phyloP scores from a whole-genome alignment of 306 rosid genomes.

The Vigna trinervia region DNA sequence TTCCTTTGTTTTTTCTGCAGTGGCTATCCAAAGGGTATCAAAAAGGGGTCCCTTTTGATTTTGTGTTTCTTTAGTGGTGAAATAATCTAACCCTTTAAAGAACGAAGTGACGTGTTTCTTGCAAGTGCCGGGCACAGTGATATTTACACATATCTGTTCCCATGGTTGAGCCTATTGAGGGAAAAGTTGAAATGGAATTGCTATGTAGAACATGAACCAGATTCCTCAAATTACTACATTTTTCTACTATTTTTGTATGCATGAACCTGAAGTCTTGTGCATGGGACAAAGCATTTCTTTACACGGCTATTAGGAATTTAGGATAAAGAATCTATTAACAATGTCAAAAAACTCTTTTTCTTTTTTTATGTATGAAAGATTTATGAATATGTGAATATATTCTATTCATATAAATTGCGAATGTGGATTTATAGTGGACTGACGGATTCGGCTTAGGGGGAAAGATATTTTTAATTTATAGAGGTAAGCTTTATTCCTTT shows the following conservation, averaged over 20 bases:
- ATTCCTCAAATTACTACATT: background rate
- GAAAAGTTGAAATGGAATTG: background rate
- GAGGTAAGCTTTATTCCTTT: too few species aligned
- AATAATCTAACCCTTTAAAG: constrained; percentile 41
- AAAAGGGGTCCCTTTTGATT: constrained; percentile 46
- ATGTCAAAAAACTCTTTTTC: background rate
- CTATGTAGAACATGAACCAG: background rate
- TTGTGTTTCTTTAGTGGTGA: constrained; percentile 43
- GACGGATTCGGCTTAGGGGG: too few species aligned
- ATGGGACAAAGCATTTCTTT: background rate
- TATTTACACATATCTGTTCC: constrained; percentile 19
- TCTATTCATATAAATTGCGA: background rate
- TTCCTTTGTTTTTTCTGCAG: constrained; percentile 41
- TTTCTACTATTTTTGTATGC: background rate
- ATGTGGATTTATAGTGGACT: too few species aligned
- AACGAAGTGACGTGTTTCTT: constrained; percentile 16
- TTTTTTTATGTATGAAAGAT: background rate
- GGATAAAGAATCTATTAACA: background rate
- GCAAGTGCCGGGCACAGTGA: constrained; percentile 7
- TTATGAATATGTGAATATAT: background rate
- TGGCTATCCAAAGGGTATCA: constrained; percentile 42
- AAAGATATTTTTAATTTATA: too few species aligned
- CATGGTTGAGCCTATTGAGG: constrained; percentile 3
- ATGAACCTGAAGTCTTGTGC: background rate
- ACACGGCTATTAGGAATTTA: background rate